Base-by-base conservation (phyloP, 208 protist species). In the Polymyxa betae region DNA sequence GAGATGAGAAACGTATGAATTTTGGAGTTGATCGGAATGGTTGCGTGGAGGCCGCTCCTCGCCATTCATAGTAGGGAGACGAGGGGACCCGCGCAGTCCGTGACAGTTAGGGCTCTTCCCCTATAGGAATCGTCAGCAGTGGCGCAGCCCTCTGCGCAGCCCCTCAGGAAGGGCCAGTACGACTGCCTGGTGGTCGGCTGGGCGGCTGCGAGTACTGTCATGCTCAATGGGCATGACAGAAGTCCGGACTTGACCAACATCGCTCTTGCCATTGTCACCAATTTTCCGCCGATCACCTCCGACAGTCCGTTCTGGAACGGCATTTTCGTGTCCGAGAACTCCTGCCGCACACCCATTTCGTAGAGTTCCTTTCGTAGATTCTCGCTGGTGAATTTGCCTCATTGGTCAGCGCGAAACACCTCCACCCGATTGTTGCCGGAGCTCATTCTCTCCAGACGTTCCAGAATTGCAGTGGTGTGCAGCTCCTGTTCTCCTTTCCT, bases 281-380 rank as follows among this genome's bases (percentile, higher is more conserved):
- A 38, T 43, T 40, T 82, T 35, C 72, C 72, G 5, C 72, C 72
- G 72, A 82, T 45, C 72, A 20, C 40, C 72, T 82, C n/a, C 5
- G 72, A 5, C 35, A 82, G n/a, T 38, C 72, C 72, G 72, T 82
- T 82, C 72, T 82, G 72, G n/a, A 45, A 43, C 72, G 72, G 72
- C 5, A 5, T 5, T 20, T 82, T n/a, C 72, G 72, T 82, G 72
- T 82, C 72, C 16, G 16, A 38, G 16, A 82, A 40, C 72, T 82
- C 72, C 5, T 40, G 16, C 5, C 12, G 35, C 16, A 82, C 35
- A 5, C 72, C n/a, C n/a, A 20, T 5, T 5, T 60, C n/a, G 5
- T 43, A 20, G 16, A 43, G 16, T 45, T 5, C 72, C n/a, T 35
- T 43, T n/a, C 5, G 35, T 20, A 82, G n/a, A 20, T 43, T 35